Evolutionary conservation across 2,329 filamentous ascomycete genomes (phyloP), one percentile per base, ranked within the genome.

Genomic region (Colletotrichum camelliae): DNA sequence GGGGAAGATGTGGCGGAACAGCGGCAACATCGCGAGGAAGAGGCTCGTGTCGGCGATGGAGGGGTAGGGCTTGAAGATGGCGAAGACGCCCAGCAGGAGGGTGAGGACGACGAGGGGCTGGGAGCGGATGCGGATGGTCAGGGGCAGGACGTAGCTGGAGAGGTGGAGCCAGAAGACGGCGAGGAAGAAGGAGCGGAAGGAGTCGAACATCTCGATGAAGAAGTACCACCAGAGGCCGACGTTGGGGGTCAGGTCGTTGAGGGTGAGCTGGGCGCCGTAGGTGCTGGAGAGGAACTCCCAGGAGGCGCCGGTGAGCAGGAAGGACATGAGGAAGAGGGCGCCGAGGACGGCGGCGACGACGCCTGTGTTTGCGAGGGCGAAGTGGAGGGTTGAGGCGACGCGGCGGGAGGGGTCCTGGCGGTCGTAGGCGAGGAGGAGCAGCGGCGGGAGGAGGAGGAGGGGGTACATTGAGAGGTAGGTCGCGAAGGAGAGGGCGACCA

Each of bases 221-320:
- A 99, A 99, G 86, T 99, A 99, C 97, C 97, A 99, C 97, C 97
- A 99, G 2, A 99, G 89, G 2, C 97, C 97, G 35, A 97, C 94
- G 79, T 98, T 99, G 15, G 97, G 97, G 0, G 96, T 97, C 55
- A 99, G 89, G 82, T 99, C 97, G 10, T 96, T 95, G 4, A 99
- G 91, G 1, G 97, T 92, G 48, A 99, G 90, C 80, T 98, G 96
- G 62, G 98, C 95, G 79, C 96, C 96, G 85, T 99, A 99, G 1
- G 97, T 98, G 24, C 96, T 95, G 9, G 90, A 86, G 24, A 98
- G 85, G 81, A 98, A 99, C 77, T 96, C 93, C 94, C 95, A 98
- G 3, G 96, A 97, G 77, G 92, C 89, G 37, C 89, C 93, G 1
- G 94, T 95, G 55, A 98, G 86, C 37, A 94, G 81, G 78, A 90